Base-by-base conservation (phyloP, 176 grass and related monocot genomes). In the Carex littledalei region DNA sequence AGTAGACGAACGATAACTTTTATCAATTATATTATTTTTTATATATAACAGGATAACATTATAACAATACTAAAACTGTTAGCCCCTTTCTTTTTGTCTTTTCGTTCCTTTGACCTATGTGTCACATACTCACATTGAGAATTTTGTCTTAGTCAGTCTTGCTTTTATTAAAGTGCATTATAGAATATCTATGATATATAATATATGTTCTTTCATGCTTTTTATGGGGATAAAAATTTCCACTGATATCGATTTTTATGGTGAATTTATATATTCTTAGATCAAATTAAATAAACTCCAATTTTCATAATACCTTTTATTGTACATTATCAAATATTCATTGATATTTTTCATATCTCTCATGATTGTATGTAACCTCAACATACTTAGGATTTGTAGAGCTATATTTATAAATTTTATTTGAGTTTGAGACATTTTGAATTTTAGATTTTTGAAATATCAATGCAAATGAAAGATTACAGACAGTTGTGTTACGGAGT, bases 1-100 rank as follows among this genome's bases (percentile, higher is more conserved):
- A 77, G 72, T 77, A 22, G 20, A 77, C 13, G 22, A 77, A 31
- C 5, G 21, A 78, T 78, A 78, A 78, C 74, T 78, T 77, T 78
- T 56, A 78, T 78, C 43, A 50, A 52, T 39, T 5, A 39, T 39
- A 20, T 52, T 13, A 20, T 75, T 75, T 77, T 55, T 29, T 45
- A 5, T 39, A 39, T 45, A 45, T 45, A 45, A 45, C 1, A 29
- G 0, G 45, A 1, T 55, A 78, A 78, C 5, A 78, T 50, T 49
- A 78, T 78, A 78, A 56, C 3, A 17, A 29, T 29, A 77, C 45
- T 8, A 21, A 63, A 39, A 69, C 5, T 41, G 32, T 76, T 21
- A 53, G 17, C 21, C 8, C 5, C 65, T 17, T 68, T 20, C 18
- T 21, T 70, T 70, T 49, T 49, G 49, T 56, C 74, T 55, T 78